phyloP scores from a whole-genome alignment of 1,139 yeast genomes.

The Debaryomycetaceae sp. region DNA sequence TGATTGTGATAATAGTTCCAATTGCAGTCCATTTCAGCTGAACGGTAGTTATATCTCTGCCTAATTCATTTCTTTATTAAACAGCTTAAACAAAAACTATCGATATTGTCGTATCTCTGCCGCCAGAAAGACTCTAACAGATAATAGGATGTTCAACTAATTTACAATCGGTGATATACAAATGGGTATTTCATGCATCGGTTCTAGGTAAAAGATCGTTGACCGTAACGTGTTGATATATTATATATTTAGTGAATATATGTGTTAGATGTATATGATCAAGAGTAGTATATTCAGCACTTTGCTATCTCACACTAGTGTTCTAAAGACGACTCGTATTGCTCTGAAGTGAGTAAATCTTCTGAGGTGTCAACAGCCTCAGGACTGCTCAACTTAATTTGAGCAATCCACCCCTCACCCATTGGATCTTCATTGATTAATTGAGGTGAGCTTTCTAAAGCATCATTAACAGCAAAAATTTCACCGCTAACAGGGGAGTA shows the following conservation, averaged over 20 bases:
- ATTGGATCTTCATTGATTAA: conserved; percentile 83
- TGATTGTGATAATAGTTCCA: conserved; percentile 90
- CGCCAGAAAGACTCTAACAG: background rate
- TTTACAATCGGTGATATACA: background rate
- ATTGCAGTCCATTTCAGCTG: conserved; percentile 82
- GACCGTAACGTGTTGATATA: background rate
- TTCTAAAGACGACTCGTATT: conserved; percentile 62
- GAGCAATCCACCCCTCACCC: conserved; percentile 93
- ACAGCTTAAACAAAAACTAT: background rate
- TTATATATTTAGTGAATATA: background rate
- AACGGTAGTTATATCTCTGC: background rate
- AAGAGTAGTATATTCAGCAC: background rate
- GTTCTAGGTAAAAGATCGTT: background rate
- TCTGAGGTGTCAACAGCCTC: conserved; percentile 21
- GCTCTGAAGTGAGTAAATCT: conserved; percentile 46
- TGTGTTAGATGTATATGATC: background rate
- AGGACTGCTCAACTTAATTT: conserved; percentile 53
- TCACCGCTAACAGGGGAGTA: conserved; percentile 85
- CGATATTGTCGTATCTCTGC: background rate
- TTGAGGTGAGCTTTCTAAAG: conserved; percentile 67
- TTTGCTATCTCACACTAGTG: conserved; percentile 25
- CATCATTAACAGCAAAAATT: conserved; percentile 66
- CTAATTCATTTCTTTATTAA: background rate
- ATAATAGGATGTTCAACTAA: background rate
- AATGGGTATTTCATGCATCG: background rate